Evolutionary conservation across 352 stramenopile species (phyloP).

Genomic region (Pythium rishiriense): DNA sequence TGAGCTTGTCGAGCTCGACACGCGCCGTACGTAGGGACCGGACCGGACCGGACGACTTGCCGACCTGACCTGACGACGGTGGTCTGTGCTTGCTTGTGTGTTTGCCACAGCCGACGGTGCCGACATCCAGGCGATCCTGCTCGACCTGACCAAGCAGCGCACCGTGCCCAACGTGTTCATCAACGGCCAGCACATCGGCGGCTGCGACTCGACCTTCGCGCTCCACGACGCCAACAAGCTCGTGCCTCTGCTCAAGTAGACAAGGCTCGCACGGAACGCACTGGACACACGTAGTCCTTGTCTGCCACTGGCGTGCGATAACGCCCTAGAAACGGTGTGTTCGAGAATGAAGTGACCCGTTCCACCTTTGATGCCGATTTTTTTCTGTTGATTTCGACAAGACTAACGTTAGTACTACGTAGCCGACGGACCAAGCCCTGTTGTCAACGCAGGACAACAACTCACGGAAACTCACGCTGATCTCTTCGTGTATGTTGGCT

Average conservation of each 20-base stretch:
- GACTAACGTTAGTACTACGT: no score
- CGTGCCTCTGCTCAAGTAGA: slow-evolving; percentile 51
- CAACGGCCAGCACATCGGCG: slow-evolving; percentile 94
- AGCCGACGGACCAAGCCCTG: no score
- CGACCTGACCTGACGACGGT: not conserved
- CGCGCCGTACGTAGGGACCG: slow-evolving; percentile 32
- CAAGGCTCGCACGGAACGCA: not conserved
- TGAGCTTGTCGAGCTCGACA: slow-evolving; percentile 75
- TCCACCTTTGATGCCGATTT: no score
- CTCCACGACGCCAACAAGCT: slow-evolving; percentile 64
- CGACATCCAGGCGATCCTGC: slow-evolving; percentile 90
- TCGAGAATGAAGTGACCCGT: no score
- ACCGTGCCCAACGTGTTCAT: slow-evolving; percentile 99
- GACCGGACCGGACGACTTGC: no score
- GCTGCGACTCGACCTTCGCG: slow-evolving; percentile 80
- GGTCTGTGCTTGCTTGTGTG: not conserved
- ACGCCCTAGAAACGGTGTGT: no score
- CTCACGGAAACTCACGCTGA: no score
- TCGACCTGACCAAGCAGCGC: slow-evolving; percentile 92
- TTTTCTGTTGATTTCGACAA: no score
- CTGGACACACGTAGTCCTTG: no score
- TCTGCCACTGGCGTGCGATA: no score
- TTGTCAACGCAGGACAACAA: no score
- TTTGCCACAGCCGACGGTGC: slow-evolving; percentile 66
- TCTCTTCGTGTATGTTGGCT: no score